Evolutionary conservation across 2,329 filamentous ascomycete species (phyloP).

Genomic region (Berkeleyomyces basicola): DNA sequence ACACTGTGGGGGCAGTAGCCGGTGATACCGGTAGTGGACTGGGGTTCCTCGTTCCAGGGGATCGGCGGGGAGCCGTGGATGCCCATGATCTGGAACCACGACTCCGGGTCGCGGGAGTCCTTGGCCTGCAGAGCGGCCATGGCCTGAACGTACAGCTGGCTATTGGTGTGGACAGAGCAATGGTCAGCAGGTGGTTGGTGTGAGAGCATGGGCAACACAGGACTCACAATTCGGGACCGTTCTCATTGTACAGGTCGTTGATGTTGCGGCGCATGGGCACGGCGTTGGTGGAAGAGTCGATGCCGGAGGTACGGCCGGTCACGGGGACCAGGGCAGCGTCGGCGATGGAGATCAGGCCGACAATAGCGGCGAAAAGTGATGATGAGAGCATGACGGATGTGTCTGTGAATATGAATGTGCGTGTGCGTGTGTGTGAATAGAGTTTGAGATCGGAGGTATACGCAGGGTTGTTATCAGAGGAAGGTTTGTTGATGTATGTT

Average conservation of each 20-base stretch:
- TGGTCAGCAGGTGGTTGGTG: neutral
- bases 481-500: no score
- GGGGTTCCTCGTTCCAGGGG: constrained; percentile 24
- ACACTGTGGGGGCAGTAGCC: constrained; percentile 34
- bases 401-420: neutral
- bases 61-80: constrained; percentile 28
- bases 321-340: constrained; percentile 17
- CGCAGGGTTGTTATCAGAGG: neutral
- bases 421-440: neutral
- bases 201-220: constrained; percentile 19
- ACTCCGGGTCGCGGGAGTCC: constrained; percentile 26
- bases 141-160: constrained; percentile 35
- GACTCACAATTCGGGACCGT: constrained; percentile 29
- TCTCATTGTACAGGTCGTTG: constrained; percentile 26
- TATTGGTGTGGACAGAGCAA: constrained; percentile 15
- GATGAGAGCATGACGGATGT: neutral
- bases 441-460: neutral
- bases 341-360: constrained; percentile 1
- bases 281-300: constrained; percentile 23
- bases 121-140: constrained; percentile 27
- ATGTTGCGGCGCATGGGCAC: constrained; percentile 32
- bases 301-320: constrained; percentile 23
- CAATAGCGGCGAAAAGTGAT: constrained; percentile 2
- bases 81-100: constrained; percentile 33
- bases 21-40: constrained; percentile 18